These are phyloP conservation scores for Capsaspora owczarzaki DNA, from an alignment of 78 protist species.

Conservation along the genomic window DNA sequence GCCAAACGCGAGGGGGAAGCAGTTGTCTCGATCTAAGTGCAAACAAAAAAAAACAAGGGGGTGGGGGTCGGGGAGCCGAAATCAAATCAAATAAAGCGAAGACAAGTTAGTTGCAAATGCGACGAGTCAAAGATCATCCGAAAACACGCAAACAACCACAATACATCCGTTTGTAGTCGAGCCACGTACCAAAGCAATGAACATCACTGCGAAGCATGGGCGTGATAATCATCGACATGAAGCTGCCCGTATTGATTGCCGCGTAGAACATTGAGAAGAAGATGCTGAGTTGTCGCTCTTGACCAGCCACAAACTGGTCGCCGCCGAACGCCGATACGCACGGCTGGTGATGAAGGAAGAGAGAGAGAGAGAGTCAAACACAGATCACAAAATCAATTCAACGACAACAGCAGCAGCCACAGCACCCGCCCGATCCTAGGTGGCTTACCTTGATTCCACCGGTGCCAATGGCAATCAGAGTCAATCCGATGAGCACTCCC, in stretches of 20 bases:
- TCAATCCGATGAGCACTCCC: slow-evolving; percentile 26
- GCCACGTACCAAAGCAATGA: slow-evolving; percentile 3
- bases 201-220: slow-evolving; percentile 42
- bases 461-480: slow-evolving; percentile 60
- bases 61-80: no score
- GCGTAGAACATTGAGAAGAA: slow-evolving; percentile 52
- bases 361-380: slow-evolving; percentile 10
- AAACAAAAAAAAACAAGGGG: no score
- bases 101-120: no score
- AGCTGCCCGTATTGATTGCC: slow-evolving; percentile 50
- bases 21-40: neutral
- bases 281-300: neutral
- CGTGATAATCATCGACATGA: slow-evolving; percentile 40
- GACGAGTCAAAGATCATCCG: no score
- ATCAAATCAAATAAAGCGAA: no score
- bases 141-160: no score
- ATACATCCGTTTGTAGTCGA: no score
- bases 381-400: neutral
- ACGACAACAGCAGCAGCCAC: neutral
- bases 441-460: slow-evolving; percentile 52
- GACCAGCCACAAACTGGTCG: slow-evolving; percentile 47
- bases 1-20: slow-evolving; percentile 55
- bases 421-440: neutral
- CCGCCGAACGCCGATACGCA: slow-evolving; percentile 51
- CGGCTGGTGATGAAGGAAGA: neutral